Evolutionary conservation across 2,329 filamentous ascomycete species (phyloP).

Genomic region (Pseudogymnoascus sp.): DNA sequence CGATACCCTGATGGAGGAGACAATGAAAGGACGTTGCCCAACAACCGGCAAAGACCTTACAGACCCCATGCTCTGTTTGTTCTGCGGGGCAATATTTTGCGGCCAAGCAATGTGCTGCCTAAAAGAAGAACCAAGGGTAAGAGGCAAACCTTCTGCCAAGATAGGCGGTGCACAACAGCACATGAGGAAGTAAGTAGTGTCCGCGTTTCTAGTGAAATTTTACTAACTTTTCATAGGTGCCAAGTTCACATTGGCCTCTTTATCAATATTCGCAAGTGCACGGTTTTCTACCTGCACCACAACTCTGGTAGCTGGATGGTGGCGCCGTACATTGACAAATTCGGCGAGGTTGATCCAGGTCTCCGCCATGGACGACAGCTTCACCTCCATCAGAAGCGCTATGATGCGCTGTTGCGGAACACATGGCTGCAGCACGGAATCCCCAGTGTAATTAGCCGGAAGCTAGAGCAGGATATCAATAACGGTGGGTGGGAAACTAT

Average conservation of each 20-base stretch:
- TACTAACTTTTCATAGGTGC: slow-evolving; percentile 47
- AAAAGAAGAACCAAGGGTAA: slow-evolving; percentile 42
- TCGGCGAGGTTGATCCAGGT: slow-evolving; percentile 91
- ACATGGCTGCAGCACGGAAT: slow-evolving; percentile 83
- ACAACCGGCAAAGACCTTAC: slow-evolving; percentile 85
- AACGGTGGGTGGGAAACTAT: slow-evolving; percentile 96
- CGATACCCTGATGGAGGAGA: slow-evolving; percentile 86
- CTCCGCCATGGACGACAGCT: slow-evolving; percentile 80
- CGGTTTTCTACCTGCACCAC: slow-evolving; percentile 77
- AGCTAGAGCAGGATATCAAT: slow-evolving; percentile 90
- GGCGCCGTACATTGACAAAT: slow-evolving; percentile 90
- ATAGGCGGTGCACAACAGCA: slow-evolving; percentile 88
- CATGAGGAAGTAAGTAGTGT: slow-evolving; percentile 61
- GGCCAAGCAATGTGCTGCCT: slow-evolving; percentile 89
- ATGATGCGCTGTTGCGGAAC: slow-evolving; percentile 77
- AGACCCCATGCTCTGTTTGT: slow-evolving; percentile 85
- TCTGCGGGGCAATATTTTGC: slow-evolving; percentile 96
- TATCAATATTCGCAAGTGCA: slow-evolving; percentile 95
- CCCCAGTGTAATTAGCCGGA: slow-evolving; percentile 80
- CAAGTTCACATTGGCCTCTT: slow-evolving; percentile 87
- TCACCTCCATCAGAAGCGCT: slow-evolving; percentile 87
- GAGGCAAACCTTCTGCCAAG: slow-evolving; percentile 34
- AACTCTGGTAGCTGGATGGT: slow-evolving; percentile 73
- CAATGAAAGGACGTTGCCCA: slow-evolving; percentile 73
- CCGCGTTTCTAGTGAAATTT: slow-evolving; percentile 19